Conservation (phyloP, 2,329 filamentous ascomycete species). For the Westerdykella ornata region DNA sequence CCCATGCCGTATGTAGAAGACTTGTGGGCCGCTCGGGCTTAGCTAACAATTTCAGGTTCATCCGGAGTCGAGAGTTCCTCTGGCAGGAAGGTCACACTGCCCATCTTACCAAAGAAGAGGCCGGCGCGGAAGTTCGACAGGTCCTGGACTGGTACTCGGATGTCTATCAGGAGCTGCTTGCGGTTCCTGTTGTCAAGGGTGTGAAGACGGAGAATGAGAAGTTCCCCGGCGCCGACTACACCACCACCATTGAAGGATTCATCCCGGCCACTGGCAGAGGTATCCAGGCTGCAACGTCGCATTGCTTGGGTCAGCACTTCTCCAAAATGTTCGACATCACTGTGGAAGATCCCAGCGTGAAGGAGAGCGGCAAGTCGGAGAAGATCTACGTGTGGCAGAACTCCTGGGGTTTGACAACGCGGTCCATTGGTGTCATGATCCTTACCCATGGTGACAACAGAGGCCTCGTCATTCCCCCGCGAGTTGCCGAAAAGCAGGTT, state of each 20-base stretch:
- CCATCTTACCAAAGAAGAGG: constrained; percentile 75
- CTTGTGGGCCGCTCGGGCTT: constrained; percentile 33
- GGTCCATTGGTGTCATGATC: constrained; percentile 97
- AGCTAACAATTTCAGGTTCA: constrained; percentile 46
- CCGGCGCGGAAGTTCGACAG: constrained; percentile 78
- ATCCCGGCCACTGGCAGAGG: constrained; percentile 92
- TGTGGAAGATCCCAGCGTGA: constrained; percentile 77
- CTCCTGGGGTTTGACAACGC: constrained; percentile 96
- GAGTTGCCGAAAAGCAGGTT: constrained; percentile 78
- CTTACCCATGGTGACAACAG: constrained; percentile 97
- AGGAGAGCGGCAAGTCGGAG: constrained; percentile 53
- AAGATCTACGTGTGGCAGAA: constrained; percentile 95
- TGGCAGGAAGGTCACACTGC: constrained; percentile 98
- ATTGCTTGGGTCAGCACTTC: constrained; percentile 95
- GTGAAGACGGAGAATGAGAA: constrained; percentile 97
- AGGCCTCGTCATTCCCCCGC: constrained; percentile 85
- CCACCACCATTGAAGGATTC: constrained; percentile 67
- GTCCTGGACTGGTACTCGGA: constrained; percentile 90
- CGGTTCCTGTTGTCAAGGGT: constrained; percentile 89
- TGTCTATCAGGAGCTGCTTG: constrained; percentile 88
- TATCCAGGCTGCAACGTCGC: constrained; percentile 92
- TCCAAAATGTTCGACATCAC: constrained; percentile 99
- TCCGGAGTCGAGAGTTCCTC: constrained; percentile 87
- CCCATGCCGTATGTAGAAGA: constrained; percentile 64
- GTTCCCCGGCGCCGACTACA: constrained; percentile 66